Percentiles rank a stretch among this genome's conserved stretches.
phyloP scores from a whole-genome alignment of 306 rosid genomes.

The Castanea crenata region DNA sequence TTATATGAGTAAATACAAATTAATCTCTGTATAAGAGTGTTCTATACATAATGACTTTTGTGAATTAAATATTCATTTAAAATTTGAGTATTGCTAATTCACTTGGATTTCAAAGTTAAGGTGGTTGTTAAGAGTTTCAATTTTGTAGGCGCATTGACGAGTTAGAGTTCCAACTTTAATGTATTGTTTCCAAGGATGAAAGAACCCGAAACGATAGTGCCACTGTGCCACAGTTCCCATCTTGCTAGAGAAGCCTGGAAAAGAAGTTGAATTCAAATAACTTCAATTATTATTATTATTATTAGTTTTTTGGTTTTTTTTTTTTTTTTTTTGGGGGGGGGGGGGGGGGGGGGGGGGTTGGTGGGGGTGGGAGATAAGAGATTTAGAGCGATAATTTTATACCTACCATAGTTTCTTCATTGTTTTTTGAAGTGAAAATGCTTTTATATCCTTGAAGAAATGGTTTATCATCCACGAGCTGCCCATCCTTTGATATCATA shows the following conservation, averaged over 20 bases:
- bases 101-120: constrained; percentile 28
- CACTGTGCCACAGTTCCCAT: constrained; percentile 42
- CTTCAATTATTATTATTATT: too few relatives aligned
- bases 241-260: constrained; percentile 46
- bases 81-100: background rate
- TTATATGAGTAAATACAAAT: too few relatives aligned
- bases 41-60: too few relatives aligned
- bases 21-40: too few relatives aligned
- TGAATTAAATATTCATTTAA: too few relatives aligned
- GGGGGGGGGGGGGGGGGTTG: too few relatives aligned
- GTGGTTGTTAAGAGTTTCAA: constrained; percentile 45
- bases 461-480: constrained; percentile 8
- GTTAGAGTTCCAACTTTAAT: constrained; percentile 44
- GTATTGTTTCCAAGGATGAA: constrained; percentile 58
- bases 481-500: constrained; percentile 22
- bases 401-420: constrained; percentile 48
- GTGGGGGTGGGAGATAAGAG: too few relatives aligned
- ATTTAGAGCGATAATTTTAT: background rate
- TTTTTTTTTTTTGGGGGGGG: too few relatives aligned
- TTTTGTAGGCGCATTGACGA: constrained; percentile 46
- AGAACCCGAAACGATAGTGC: constrained; percentile 42
- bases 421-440: constrained; percentile 47
- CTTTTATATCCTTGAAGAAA: constrained; percentile 43
- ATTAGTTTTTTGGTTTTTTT: too few relatives aligned
- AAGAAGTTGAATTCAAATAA: too few relatives aligned